Evolutionary conservation across 129 eudicot genomes (phyloP).

Genomic region (Glebionis coronaria): DNA sequence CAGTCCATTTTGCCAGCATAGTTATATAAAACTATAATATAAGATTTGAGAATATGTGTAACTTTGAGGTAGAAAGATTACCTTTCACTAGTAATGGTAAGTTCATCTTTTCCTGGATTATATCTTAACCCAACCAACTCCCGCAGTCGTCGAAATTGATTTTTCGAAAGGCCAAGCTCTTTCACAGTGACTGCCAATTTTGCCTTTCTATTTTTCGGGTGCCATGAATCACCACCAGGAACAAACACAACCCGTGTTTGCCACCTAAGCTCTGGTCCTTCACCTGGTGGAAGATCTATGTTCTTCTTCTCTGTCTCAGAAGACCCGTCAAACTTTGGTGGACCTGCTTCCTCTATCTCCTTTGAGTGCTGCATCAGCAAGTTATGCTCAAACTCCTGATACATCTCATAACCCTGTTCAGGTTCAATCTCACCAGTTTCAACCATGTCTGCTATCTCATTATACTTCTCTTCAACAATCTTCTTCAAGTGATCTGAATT

Average conservation of each 20-base stretch:
- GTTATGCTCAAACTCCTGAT: slow-evolving; percentile 76
- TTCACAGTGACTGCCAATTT: slow-evolving; percentile 86
- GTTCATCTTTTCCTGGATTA: slow-evolving; percentile 87
- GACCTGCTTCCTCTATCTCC: slow-evolving; percentile 52
- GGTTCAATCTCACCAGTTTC: slow-evolving; percentile 69
- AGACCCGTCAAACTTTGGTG: slow-evolving; percentile 52
- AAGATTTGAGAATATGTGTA: no score
- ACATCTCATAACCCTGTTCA: slow-evolving; percentile 69
- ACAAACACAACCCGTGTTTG: slow-evolving; percentile 75
- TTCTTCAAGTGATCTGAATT: slow-evolving; percentile 66
- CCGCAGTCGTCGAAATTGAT: slow-evolving; percentile 66
- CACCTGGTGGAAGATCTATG: slow-evolving; percentile 87
- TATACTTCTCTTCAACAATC: slow-evolving; percentile 62
- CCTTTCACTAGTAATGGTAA: slow-evolving; percentile 94
- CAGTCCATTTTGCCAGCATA: neutral
- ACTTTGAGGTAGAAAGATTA: slow-evolving; percentile 15
- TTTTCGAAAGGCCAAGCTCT: slow-evolving; percentile 84
- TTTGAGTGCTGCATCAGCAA: slow-evolving; percentile 60
- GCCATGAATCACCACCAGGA: slow-evolving; percentile 98
- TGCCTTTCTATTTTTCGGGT: slow-evolving; percentile 90
- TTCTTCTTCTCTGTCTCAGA: slow-evolving; percentile 39
- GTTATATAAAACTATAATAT: no score
- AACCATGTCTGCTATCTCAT: slow-evolving; percentile 65
- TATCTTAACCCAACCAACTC: slow-evolving; percentile 90
- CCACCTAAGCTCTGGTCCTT: slow-evolving; percentile 92